Conservation (phyloP, 2,329 filamentous ascomycete species). For the Colletotrichum tabaci region DNA sequence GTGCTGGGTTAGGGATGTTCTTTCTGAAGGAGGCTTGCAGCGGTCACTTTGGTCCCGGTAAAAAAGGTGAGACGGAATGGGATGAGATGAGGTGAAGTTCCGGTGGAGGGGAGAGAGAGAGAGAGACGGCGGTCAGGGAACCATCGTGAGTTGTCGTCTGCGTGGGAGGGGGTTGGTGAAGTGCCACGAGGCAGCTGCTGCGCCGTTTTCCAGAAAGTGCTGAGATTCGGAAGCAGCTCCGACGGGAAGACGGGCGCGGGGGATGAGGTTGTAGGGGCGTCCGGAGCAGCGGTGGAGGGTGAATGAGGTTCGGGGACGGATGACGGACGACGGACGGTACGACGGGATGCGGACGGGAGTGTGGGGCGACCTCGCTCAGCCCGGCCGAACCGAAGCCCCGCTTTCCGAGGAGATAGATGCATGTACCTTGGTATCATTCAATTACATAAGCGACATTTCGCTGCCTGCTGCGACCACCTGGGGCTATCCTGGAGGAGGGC, state of each 20-base stretch:
- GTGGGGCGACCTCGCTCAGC: constrained; percentile 8
- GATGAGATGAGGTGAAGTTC: constrained; percentile 3
- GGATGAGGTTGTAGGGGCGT: constrained; percentile 20
- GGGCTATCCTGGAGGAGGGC: background rate
- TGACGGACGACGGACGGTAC: too few species aligned
- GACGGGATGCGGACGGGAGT: constrained; percentile 21
- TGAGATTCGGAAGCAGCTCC: too few species aligned
- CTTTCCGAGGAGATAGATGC: background rate
- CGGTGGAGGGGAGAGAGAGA: too few species aligned
- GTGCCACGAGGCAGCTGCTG: background rate
- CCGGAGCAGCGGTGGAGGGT: constrained; percentile 8
- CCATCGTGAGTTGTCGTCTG: constrained; percentile 2
- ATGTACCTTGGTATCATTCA: background rate
- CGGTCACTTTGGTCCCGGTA: too few species aligned
- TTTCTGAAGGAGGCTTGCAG: too few species aligned
- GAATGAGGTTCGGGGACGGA: constrained; percentile 4
- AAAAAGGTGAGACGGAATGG: background rate
- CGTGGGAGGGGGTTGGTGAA: background rate
- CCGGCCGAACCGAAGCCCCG: constrained; percentile 29
- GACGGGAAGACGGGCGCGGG: background rate
- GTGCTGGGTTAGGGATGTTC: too few species aligned
- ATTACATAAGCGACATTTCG: background rate
- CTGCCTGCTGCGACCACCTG: background rate
- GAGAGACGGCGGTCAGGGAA: constrained; percentile 7
- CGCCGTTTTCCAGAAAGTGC: background rate